A percentile compares a stretch with the other conserved stretches of the same genome.
Conservation (phyloP, 2,329 filamentous ascomycete species). For the Bipolaris sorokiniana region DNA sequence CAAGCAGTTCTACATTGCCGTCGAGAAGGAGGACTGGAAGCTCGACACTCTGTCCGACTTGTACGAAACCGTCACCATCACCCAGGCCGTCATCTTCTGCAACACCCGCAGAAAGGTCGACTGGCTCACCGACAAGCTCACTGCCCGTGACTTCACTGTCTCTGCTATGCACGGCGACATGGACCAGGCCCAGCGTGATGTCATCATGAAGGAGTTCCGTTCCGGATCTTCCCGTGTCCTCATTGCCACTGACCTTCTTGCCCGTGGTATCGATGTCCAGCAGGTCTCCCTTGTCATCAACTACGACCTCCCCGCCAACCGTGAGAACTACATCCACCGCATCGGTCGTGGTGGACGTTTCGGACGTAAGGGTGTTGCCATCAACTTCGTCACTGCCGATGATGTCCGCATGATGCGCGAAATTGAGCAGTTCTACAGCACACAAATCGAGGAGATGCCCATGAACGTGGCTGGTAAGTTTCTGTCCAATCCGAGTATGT, state of each 20-base stretch:
- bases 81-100: conserved; percentile 99
- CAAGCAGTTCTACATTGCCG: conserved; percentile 99
- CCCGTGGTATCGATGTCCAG: conserved; percentile 99
- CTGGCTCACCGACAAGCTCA: conserved; percentile 99
- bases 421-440: conserved; percentile 99
- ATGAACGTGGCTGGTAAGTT: conserved; percentile 78
- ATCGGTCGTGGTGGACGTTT: conserved; percentile 99
- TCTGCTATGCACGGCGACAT: conserved; percentile 99
- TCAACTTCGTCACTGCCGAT: conserved; percentile 99
- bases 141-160: conserved; percentile 97
- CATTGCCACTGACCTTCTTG: conserved; percentile 96
- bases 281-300: conserved; percentile 99
- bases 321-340: conserved; percentile 99
- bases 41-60: conserved; percentile 97
- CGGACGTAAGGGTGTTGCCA: conserved; percentile 99
- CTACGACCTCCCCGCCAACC: conserved; percentile 98
- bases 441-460: conserved; percentile 99
- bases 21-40: conserved; percentile 99
- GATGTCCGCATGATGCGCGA: conserved; percentile 99
- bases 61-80: conserved; percentile 99
- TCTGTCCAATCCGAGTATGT: neutral
- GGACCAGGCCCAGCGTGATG: conserved; percentile 96
- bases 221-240: conserved; percentile 97
- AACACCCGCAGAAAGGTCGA: conserved; percentile 99
- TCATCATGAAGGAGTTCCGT: conserved; percentile 99